Evolutionary conservation across 768 basidiomycete species (phyloP).

Genomic region (Mycena olivaceomarginata): DNA sequence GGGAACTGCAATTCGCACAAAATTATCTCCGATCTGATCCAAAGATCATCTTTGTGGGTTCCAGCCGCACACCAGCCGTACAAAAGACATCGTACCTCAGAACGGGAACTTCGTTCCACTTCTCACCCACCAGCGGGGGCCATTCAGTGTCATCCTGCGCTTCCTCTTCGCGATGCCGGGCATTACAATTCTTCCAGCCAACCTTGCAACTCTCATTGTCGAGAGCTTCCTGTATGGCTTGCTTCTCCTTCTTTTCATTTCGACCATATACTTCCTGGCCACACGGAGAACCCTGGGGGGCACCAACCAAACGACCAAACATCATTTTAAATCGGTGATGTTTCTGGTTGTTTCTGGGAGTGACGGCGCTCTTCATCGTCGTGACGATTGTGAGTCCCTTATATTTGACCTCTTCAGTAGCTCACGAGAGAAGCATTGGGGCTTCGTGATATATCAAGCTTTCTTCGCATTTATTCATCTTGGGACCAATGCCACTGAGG

Average conservation of each 20-base stretch:
- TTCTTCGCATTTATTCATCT: neutral
- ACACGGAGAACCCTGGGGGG: slow-evolving; percentile 29
- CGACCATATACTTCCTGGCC: slow-evolving; percentile 19
- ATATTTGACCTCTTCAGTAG: neutral
- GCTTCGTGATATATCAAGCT: neutral
- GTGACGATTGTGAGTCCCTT: slow-evolving; percentile 12
- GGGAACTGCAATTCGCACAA: neutral
- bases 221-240: slow-evolving; percentile 39
- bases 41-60: neutral
- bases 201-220: slow-evolving; percentile 33
- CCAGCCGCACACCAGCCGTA: neutral
- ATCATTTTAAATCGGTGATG: slow-evolving; percentile 6
- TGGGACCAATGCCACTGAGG: neutral
- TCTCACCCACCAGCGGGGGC: neutral
- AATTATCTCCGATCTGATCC: neutral
- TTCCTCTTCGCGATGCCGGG: slow-evolving; percentile 15
- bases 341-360: slow-evolving; percentile 16
- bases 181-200: slow-evolving; percentile 29
- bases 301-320: neutral
- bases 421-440: slow-evolving; percentile 34
- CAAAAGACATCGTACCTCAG: neutral
- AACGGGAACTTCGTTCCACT: neutral
- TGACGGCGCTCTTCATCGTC: slow-evolving; percentile 11
- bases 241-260: slow-evolving; percentile 32
- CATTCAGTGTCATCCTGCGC: neutral